phyloP scores from a whole-genome alignment of 2,329 filamentous ascomycete species.

The Dichotomopilus funicola region DNA sequence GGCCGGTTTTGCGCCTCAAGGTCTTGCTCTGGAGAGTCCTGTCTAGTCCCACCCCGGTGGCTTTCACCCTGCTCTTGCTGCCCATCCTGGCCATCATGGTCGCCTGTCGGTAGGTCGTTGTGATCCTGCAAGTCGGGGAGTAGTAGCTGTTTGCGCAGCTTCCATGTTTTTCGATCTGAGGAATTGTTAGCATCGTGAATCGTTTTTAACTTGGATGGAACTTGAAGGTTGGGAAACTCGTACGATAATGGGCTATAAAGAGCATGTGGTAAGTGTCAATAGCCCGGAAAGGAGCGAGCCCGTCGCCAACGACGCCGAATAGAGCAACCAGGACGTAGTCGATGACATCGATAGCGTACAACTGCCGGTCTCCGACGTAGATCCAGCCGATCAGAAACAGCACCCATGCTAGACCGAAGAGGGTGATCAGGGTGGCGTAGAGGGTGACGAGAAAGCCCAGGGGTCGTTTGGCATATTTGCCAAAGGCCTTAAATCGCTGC shows the following conservation, averaged over 20 bases:
- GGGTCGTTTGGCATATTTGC: slow-evolving; percentile 68
- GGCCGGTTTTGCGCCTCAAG: slow-evolving; percentile 33
- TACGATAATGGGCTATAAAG: slow-evolving; percentile 66
- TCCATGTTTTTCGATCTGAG: slow-evolving; percentile 51
- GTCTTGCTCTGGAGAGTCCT: slow-evolving; percentile 15
- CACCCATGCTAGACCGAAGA: slow-evolving; percentile 83
- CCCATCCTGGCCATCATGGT: neutral
- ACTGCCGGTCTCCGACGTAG: slow-evolving; percentile 66
- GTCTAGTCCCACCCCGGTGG: no score
- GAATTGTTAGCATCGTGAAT: neutral
- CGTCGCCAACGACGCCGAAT: slow-evolving; percentile 65
- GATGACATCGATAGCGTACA: slow-evolving; percentile 63
- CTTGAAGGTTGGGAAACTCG: neutral
- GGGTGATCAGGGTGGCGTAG: slow-evolving; percentile 74
- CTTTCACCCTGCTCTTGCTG: no score
- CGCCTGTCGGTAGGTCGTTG: slow-evolving; percentile 54
- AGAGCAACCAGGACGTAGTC: slow-evolving; percentile 65
- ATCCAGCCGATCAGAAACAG: slow-evolving; percentile 90
- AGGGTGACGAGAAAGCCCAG: slow-evolving; percentile 78
- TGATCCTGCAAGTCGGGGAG: slow-evolving; percentile 59
- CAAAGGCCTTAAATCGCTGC: slow-evolving; percentile 70
- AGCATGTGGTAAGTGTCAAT: slow-evolving; percentile 86
- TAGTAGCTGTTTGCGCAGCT: slow-evolving; percentile 52
- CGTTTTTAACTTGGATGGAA: no score
- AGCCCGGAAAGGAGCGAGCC: slow-evolving; percentile 65